Base-by-base conservation (phyloP, 768 basidiomycete genomes). In the Mycena haematopus region DNA sequence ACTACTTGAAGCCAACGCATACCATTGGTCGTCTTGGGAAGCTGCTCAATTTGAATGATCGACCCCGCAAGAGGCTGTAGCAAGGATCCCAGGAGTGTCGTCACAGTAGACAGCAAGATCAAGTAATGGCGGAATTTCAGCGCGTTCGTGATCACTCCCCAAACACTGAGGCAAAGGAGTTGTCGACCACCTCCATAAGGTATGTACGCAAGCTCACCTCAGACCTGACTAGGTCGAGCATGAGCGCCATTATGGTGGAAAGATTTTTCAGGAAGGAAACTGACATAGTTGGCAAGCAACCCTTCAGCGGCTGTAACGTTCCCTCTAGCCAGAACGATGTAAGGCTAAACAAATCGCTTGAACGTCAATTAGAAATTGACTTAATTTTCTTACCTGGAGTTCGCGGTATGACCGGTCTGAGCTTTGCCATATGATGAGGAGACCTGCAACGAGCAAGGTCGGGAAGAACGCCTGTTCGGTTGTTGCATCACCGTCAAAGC, bases 281-380 rank as follows among this genome's bases (percentile, higher is more conserved):
- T 57, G 63, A 88, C 87, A 70, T 91, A 91, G 70, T 90, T 84
- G 19, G 88, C 69, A 21, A 91, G 76, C 21, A 91, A 70, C 50
- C 84, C 84, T 62, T 86, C 82, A 52, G 85, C 78, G 3, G 88
- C 86, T 5, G 76, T 70, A 1, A 81, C 82, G 62, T 75, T 74
- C 1, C 86, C 88, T 67, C 78, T 76, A 11, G 83, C 79, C 15
- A 91, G 71, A 9, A 80, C 73, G 13, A 91, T 75, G 63, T 89
- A 91, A 3, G 89, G 88, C 88, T 90, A 35, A 49, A 29, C 52
- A 14, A 64, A 58, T 45, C 67, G 25, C 31, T 21, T 27, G 36
- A 36, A 44, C 2, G 17, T 29, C 10, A 17, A 49, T 24, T n/a
- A 21, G 29, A 29, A 14, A 3, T 35, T 31, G 6, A 69, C 19